Percentiles rank a stretch among this genome's conserved stretches.
Conservation (phyloP, 306 rosid genomes). For the Lathyrus sativus region DNA sequence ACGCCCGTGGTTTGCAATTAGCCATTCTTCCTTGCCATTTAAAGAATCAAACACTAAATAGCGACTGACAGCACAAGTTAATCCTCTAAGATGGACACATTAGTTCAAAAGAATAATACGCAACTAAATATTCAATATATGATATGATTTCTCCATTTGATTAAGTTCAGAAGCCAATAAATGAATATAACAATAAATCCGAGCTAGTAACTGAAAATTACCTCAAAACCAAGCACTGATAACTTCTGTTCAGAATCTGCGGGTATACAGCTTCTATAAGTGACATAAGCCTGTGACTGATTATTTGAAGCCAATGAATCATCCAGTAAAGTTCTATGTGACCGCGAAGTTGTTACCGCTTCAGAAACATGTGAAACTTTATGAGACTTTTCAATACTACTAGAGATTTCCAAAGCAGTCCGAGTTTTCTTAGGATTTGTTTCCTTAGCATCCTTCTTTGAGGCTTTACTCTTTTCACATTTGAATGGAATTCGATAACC, state of each 20-base stretch:
- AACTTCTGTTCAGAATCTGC: conserved; percentile 74
- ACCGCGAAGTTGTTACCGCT: conserved; percentile 39
- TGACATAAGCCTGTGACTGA: conserved; percentile 59
- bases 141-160: conserved; percentile 31
- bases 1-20: conserved; percentile 12
- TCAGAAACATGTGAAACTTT: conserved; percentile 36
- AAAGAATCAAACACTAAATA: conserved; percentile 20
- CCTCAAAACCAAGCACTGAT: conserved; percentile 83
- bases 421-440: conserved; percentile 44
- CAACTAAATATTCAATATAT: neutral
- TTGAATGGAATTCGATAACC: conserved; percentile 90
- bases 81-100: conserved; percentile 20
- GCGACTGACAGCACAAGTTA: conserved; percentile 9
- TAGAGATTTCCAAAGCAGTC: conserved; percentile 50
- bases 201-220: conserved; percentile 34
- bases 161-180: conserved; percentile 30
- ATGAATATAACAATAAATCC: conserved; percentile 13
- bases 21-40: conserved; percentile 11
- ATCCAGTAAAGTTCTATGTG: conserved; percentile 54
- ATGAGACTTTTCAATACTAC: conserved; percentile 34
- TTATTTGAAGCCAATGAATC: conserved; percentile 47
- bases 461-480: conserved; percentile 65
- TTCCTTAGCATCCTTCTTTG: conserved; percentile 38
- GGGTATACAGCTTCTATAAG: conserved; percentile 84
- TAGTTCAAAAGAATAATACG: conserved; percentile 31